Evolutionary conservation across 257 asterid genomes (phyloP).

Genomic region (Solanum etuberosum): DNA sequence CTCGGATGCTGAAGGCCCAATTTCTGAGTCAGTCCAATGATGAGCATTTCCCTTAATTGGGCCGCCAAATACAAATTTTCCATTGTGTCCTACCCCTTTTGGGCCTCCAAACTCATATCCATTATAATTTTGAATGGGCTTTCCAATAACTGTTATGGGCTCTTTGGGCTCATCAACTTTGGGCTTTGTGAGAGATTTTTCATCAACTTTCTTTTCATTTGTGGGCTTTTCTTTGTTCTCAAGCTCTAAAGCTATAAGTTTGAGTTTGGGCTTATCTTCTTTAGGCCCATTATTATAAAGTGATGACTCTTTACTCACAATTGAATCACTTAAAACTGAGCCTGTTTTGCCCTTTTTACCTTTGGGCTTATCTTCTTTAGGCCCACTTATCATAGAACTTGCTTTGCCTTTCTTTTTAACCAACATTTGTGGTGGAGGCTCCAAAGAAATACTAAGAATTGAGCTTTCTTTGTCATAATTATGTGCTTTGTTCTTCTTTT

Average conservation of each 20-base stretch:
- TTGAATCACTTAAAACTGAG: conserved; percentile 54
- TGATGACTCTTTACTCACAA: conserved; percentile 41
- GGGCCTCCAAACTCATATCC: conserved; percentile 17
- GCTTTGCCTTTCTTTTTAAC: conserved; percentile 41
- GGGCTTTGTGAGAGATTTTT: conserved; percentile 10
- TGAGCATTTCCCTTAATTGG: conserved; percentile 28
- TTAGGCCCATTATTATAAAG: conserved; percentile 1
- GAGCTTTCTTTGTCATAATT: conserved; percentile 38
- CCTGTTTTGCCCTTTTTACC: conserved; percentile 31
- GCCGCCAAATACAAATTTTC: conserved; percentile 23
- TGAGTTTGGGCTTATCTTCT: neutral
- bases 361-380: conserved; percentile 16
- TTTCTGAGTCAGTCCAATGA: conserved; percentile 56
- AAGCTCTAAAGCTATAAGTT: neutral
- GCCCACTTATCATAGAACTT: conserved; percentile 59
- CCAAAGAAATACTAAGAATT: conserved; percentile 46
- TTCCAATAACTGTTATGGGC: conserved; percentile 11
- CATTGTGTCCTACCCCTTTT: conserved; percentile 7
- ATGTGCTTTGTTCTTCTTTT: neutral
- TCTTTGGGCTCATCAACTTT: conserved; percentile 11
- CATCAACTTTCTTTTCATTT: conserved; percentile 13
- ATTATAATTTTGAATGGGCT: conserved; percentile 14
- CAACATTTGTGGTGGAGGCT: conserved; percentile 20
- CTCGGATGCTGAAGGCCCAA: conserved; percentile 89
- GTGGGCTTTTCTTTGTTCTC: neutral